Base-by-base conservation (phyloP, 371 early-diverging fungal species). In the Mortierella sp. region DNA sequence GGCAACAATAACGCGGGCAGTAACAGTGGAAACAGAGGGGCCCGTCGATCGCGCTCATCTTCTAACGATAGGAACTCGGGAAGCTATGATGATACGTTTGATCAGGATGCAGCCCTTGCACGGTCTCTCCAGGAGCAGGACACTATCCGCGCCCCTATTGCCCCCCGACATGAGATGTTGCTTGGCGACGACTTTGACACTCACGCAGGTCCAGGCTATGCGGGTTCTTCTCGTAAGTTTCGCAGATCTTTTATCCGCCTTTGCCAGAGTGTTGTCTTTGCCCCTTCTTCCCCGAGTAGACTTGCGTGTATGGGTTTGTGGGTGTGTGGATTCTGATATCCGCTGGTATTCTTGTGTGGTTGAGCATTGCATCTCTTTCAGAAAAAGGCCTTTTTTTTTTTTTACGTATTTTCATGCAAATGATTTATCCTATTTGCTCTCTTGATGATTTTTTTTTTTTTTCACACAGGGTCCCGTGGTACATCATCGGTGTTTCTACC, bases 101-200 rank as follows among this genome's bases (percentile, higher is more conserved):
- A 84, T 70, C 72, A 84, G 26, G 89, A 87, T 60, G 86, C 83
- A 65, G 87, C 81, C 37, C 68, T 88, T 21, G 87, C 90, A 7
- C 84, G 87, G 56, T 85, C 82, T 50, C 68, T 87, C n/a, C 83
- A 86, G 45, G 85, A 83, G 19, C 80, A 83, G 50, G 84, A 86
- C 60, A 61, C 74, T 21, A 89, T 93, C 11, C 85, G 94, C 53
- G 93, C 94, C 16, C 94, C 94, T 0, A 93, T 94, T 59, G 94
- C 93, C 0, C 87, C 94, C 1, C 87, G 86, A 45, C 86, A 86
- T 25, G 93, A 92, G 58, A 91, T 92, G 57, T 81, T 95, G n/a
- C 82, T 91, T 16, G 94, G 89, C 18, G 72, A 79, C 23, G 73
- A 79, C 23, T 79, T 61, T 66, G 80, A 73, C 45, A 65, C 57